phyloP scores from a whole-genome alignment of 345 rosid species.

The Ailanthus altissimus region DNA sequence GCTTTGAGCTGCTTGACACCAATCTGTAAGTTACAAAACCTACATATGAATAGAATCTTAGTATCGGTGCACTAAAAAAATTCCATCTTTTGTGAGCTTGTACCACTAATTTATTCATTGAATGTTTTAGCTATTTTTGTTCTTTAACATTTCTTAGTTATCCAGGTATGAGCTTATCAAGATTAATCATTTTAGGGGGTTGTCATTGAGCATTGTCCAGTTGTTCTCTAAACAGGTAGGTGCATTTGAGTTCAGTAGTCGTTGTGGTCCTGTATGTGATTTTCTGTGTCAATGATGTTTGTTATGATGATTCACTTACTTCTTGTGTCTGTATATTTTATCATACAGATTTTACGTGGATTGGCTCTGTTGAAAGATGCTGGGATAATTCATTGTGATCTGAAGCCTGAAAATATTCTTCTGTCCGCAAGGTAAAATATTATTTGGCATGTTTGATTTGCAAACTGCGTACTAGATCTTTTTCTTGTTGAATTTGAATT shows the following conservation, averaged over 20 bases:
- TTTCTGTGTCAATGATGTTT: conserved; percentile 13
- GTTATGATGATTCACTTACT: conserved; percentile 18
- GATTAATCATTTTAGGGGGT: conserved; percentile 90
- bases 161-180: conserved; percentile 96
- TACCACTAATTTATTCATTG: background rate
- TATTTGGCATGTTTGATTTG: conserved; percentile 27
- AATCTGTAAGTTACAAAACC: conserved; percentile 71
- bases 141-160: conserved; percentile 33
- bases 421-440: conserved; percentile 76
- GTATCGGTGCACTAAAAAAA: conserved; percentile 12
- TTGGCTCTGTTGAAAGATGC: conserved; percentile 92
- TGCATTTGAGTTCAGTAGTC: conserved; percentile 15
- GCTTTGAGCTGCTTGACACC: conserved; percentile 94
- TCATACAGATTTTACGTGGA: conserved; percentile 76
- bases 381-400: conserved; percentile 95
- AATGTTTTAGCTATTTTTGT: conserved; percentile 22
- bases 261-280: conserved; percentile 20
- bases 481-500: conserved; percentile 20
- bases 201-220: conserved; percentile 94
- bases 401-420: conserved; percentile 99
- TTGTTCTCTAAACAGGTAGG: conserved; percentile 94
- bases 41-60: background rate
- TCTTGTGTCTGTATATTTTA: conserved; percentile 11
- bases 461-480: conserved; percentile 10
- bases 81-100: conserved; percentile 14